A percentile compares a stretch with the other conserved stretches of the same genome.
phyloP scores from a whole-genome alignment of 1,284 basidiomycete genomes.

The Coriolopsis trogii region DNA sequence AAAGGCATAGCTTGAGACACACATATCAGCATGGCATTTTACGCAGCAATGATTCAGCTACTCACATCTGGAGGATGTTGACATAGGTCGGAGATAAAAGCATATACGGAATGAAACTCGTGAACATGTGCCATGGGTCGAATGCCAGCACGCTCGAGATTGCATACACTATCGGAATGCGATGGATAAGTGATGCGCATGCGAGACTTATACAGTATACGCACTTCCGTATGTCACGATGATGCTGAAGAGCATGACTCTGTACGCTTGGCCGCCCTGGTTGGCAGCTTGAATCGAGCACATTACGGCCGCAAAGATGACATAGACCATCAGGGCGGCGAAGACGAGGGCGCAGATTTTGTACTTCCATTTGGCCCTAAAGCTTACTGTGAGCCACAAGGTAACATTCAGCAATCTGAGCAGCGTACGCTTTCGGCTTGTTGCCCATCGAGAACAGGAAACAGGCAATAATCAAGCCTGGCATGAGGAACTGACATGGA shows the following conservation, averaged over 20 bases:
- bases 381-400: not conserved
- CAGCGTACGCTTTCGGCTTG: constrained; percentile 80
- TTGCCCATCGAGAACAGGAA: constrained; percentile 99
- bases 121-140: constrained; percentile 94
- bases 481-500: constrained; percentile 86
- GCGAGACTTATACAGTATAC: constrained; percentile 23
- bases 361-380: constrained; percentile 85
- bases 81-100: constrained; percentile 89
- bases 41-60: constrained; percentile 15
- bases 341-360: constrained; percentile 78
- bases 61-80: constrained; percentile 85
- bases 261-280: constrained; percentile 69
- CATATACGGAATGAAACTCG: constrained; percentile 89
- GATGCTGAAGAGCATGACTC: constrained; percentile 82
- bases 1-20: constrained; percentile 66
- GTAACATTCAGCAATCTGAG: not conserved
- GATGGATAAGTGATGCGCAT: not conserved
- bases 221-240: constrained; percentile 83
- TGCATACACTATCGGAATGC: constrained; percentile 61
- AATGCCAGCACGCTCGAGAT: constrained; percentile 84
- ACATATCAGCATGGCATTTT: constrained; percentile 2
- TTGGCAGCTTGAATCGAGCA: constrained; percentile 73
- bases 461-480: constrained; percentile 82
- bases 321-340: constrained; percentile 81
- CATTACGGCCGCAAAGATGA: constrained; percentile 74